Percentiles rank a stretch among this genome's conserved stretches.
phyloP scores from a whole-genome alignment of 2,329 filamentous ascomycete species.

The Xylariaceae sp. region DNA sequence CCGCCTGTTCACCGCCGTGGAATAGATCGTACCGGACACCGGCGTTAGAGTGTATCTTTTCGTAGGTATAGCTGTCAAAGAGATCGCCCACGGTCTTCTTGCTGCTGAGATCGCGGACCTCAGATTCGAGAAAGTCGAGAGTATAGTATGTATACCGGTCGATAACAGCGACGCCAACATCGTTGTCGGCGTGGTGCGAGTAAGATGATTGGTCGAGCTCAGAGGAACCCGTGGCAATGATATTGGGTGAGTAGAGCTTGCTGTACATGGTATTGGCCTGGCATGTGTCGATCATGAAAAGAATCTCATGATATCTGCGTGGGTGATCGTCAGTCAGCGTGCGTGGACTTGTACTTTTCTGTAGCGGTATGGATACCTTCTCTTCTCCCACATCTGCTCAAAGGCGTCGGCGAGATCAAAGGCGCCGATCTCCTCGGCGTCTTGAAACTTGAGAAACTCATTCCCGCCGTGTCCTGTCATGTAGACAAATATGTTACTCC shows the following conservation, averaged over 20 bases:
- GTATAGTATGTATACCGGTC: slow-evolving; percentile 99
- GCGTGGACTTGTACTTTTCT: slow-evolving; percentile 64
- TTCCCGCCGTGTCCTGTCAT: slow-evolving; percentile 99
- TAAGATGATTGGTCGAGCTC: slow-evolving; percentile 96
- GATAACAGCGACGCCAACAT: slow-evolving; percentile 96
- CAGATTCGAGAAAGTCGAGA: slow-evolving; percentile 88
- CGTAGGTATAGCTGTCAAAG: slow-evolving; percentile 92
- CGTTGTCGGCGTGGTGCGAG: slow-evolving; percentile 95
- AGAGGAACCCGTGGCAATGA: slow-evolving; percentile 94
- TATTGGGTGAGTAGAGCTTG: slow-evolving; percentile 96
- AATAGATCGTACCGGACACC: slow-evolving; percentile 96
- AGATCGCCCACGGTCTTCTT: slow-evolving; percentile 90
- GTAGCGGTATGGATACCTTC: slow-evolving; percentile 52
- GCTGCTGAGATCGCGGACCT: slow-evolving; percentile 78
- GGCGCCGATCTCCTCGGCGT: slow-evolving; percentile 93
- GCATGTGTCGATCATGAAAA: slow-evolving; percentile 99
- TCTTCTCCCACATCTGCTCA: slow-evolving; percentile 99
- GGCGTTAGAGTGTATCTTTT: slow-evolving; percentile 89
- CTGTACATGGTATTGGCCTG: slow-evolving; percentile 99
- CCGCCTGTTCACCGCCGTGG: slow-evolving; percentile 71
- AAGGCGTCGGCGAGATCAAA: slow-evolving; percentile 97
- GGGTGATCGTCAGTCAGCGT: neutral
- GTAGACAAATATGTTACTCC: slow-evolving; percentile 96
- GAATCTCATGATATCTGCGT: slow-evolving; percentile 81
- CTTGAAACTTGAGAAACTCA: slow-evolving; percentile 97